Evolutionary conservation across 2,329 filamentous ascomycete species (phyloP), one percentile per base, ranked within the genome.

Genomic region (Colletotrichum siamense): DNA sequence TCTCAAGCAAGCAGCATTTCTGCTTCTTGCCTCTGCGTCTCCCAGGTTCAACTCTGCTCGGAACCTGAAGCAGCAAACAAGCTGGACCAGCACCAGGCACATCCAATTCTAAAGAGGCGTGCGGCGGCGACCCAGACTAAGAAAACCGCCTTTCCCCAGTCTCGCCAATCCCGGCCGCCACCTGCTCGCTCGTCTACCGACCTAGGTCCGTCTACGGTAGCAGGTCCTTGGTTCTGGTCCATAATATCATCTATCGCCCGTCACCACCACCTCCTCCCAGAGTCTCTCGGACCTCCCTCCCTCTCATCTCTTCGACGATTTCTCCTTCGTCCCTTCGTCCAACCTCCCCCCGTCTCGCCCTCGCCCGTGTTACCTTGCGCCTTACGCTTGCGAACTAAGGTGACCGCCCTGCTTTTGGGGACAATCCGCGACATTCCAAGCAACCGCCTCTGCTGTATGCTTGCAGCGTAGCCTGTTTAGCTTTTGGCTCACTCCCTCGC

Each of bases 251-350:
- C 69, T n/a, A 49, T 61, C 69, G 64, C 62, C 36, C 30, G 39
- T 73, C 55, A 39, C 44, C 32, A 36, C 62, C 62, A 64, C 22
- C n/a, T 15, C 55, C 22, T 30, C 34, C 49, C 32, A 34, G 28
- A 26, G 32, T 64, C 73, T 34, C 74, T 73, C 74, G 74, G 74
- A 69, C 70, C 75, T 67, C 66, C 74, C 65, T 77, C 66, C 61
- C 52, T 75, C 61, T 61, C 61, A 66, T 63, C 62, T 62, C 55
- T 39, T 67, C 61, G 52, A 70, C 66, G 75, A 69, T 73, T 68
- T 57, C 39, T 67, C 57, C 63, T 64, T 73, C 64, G 69, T 73
- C 64, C 49, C 34, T 61, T 65, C 71, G 39, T 73, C 44, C 74
- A 73, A 73, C 74, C 74, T 73, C 34, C 26, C 26, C 44, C 26